Conservation (phyloP, 2,329 filamentous ascomycete species). For the Monosporascus sp. region DNA sequence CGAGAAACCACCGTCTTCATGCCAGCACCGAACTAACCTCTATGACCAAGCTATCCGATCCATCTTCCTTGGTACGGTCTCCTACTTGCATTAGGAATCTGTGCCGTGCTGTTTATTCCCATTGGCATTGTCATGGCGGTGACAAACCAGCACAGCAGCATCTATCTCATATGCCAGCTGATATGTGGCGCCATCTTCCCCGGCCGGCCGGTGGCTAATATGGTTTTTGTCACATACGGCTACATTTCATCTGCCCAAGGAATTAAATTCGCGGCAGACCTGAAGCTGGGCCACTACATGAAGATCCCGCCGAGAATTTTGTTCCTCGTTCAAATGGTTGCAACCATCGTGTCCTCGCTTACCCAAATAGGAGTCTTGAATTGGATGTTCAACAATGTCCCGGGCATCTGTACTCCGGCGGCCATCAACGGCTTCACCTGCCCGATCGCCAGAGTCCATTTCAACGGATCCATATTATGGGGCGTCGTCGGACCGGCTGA, state of each 20-base stretch:
- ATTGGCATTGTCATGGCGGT: slow-evolving; percentile 92
- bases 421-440: slow-evolving; percentile 88
- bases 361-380: slow-evolving; percentile 82
- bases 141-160: slow-evolving; percentile 82
- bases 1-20: background rate
- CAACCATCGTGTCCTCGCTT: slow-evolving; percentile 69
- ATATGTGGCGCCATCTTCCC: slow-evolving; percentile 79
- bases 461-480: slow-evolving; percentile 87
- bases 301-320: slow-evolving; percentile 77
- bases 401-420: slow-evolving; percentile 68
- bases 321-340: slow-evolving; percentile 72
- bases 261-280: slow-evolving; percentile 80
- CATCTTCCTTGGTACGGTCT: slow-evolving; percentile 85
- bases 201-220: slow-evolving; percentile 81
- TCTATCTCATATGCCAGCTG: slow-evolving; percentile 81
- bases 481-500: slow-evolving; percentile 77
- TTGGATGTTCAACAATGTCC: slow-evolving; percentile 81
- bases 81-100: slow-evolving; percentile 71
- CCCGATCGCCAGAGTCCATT: slow-evolving; percentile 80
- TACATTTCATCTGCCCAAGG: slow-evolving; percentile 87
- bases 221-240: slow-evolving; percentile 89
- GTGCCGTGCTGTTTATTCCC: slow-evolving; percentile 78
- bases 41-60: slow-evolving; percentile 61
- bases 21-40: slow-evolving; percentile 9
- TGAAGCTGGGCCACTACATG: slow-evolving; percentile 87